These are phyloP conservation scores for Ophiorrhiza pumila DNA, from an alignment of 257 asterid genomes.

Conservation along the genomic window DNA sequence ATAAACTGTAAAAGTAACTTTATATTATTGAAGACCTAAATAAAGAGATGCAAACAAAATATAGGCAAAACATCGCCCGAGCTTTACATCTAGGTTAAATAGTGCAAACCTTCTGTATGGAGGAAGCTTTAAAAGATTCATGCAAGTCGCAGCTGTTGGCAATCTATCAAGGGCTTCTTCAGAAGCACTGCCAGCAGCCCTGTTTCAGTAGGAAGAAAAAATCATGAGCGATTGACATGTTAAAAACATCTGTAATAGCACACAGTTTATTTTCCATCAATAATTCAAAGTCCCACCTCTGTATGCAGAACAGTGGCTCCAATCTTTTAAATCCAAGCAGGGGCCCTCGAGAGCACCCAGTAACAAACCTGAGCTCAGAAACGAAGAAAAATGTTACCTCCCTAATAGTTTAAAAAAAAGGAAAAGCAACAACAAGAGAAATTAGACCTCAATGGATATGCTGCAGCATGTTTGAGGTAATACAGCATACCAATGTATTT, in stretches of 20 bases:
- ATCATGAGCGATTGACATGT: background rate
- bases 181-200: slow-evolving; percentile 89
- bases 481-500: background rate
- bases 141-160: slow-evolving; percentile 98
- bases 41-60: background rate
- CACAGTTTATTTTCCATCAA: background rate
- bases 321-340: slow-evolving; percentile 85
- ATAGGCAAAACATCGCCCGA: background rate
- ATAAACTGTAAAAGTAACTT: background rate
- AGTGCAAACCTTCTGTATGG: slow-evolving; percentile 79
- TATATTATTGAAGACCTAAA: too few relatives aligned
- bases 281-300: slow-evolving; percentile 43
- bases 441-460: background rate
- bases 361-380: slow-evolving; percentile 62
- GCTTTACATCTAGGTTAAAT: too few relatives aligned
- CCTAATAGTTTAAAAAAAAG: background rate
- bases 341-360: slow-evolving; percentile 99
- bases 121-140: slow-evolving; percentile 97
- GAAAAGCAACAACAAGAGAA: background rate
- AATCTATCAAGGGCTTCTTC: slow-evolving; percentile 86
- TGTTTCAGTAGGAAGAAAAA: slow-evolving; percentile 19
- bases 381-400: slow-evolving; percentile 4
- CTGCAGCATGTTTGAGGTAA: background rate
- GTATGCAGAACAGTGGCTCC: slow-evolving; percentile 94
- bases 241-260: background rate